Base-by-base conservation (phyloP, 176 grass and related monocot genomes). In the Aegilops tauschii region DNA sequence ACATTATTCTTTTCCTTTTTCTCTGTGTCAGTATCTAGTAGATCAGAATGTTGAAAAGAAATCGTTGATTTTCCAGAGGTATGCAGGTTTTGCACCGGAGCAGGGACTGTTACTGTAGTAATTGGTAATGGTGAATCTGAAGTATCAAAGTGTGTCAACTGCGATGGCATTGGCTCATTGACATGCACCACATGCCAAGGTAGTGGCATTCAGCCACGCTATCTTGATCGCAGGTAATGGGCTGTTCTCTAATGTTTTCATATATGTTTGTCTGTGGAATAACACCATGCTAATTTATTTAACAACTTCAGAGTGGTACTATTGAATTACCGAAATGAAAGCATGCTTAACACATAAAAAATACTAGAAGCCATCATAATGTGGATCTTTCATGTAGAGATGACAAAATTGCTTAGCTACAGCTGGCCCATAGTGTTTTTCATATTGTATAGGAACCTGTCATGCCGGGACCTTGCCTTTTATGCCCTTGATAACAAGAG, bases 101-200 rank as follows among this genome's bases (percentile, higher is more conserved):
- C 86, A 6, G 97, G 94, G 13, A 94, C 73, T 14, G 87, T 99
- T 28, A 89, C 82, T 72, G 92, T 96, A 63, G 97, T 90, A 31
- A 74, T 99, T 68, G 96, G 93, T 16, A 91, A 73, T 74, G 94
- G 94, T 12, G 94, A 99, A 85, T 90, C 49, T 30, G 92, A 99
- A 79, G 92, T 91, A 52, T 99, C 97, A 50, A 85, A 96, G 5
- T 96, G 97, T 6, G 88, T 99, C 80, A 99, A 94, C 75, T 96
- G 97, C 77, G 92, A 92, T 0, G 94, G 94, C 23, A 93, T 90
- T 23, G 97, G 97, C 80, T 94, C 94, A 2, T 92, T 94, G 81
- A 99, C 97, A 77, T 99, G 94, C 86, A 99, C 94, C 50, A 99
- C 97, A 76, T 99, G 97, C 76, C 97, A 99, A 93, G 97, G 94